These are phyloP conservation scores for Fusarium sp. DNA, from an alignment of 2,329 filamentous ascomycete species.

Conservation along the genomic window DNA sequence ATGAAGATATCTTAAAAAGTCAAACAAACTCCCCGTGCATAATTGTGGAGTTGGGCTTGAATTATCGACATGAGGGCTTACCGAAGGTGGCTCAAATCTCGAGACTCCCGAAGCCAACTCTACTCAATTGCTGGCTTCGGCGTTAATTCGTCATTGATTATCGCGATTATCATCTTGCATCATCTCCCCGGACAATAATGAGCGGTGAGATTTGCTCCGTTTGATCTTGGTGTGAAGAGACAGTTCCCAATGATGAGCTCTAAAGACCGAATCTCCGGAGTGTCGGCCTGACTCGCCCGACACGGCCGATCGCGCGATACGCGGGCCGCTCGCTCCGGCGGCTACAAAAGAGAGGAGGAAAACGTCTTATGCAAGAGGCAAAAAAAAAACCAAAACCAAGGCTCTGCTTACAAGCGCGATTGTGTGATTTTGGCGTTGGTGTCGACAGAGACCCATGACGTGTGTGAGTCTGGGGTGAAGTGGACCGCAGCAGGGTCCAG, in stretches of 20 bases:
- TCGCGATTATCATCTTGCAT: conserved; percentile 12
- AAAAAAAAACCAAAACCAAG: not conserved
- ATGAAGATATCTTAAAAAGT: not conserved
- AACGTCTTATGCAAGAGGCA: conserved; percentile 2
- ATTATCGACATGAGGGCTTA: not conserved
- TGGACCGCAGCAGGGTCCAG: conserved; percentile 24
- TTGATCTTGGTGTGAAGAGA: not conserved
- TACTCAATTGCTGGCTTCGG: not conserved
- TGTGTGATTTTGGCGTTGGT: conserved; percentile 47
- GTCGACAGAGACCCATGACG: conserved; percentile 39
- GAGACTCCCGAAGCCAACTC: not conserved
- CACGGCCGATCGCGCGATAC: conserved; percentile 33
- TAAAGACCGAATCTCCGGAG: conserved; percentile 12
- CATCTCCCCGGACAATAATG: not conserved
- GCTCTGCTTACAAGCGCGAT: conserved; percentile 19
- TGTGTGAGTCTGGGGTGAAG: conserved; percentile 35
- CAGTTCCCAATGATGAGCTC: not conserved
- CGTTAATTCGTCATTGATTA: not conserved
- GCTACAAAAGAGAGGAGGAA: not conserved
- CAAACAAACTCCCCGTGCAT: not conserved
- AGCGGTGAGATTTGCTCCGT: not conserved
- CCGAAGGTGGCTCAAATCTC: not conserved
- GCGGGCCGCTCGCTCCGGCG: conserved; percentile 22
- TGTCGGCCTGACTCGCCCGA: conserved; percentile 25
- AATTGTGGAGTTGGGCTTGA: not conserved